Percentiles rank a stretch among this genome's conserved stretches.
Evolutionary conservation across 768 basidiomycete genomes (phyloP).

Genomic region (Boletus sp.): DNA sequence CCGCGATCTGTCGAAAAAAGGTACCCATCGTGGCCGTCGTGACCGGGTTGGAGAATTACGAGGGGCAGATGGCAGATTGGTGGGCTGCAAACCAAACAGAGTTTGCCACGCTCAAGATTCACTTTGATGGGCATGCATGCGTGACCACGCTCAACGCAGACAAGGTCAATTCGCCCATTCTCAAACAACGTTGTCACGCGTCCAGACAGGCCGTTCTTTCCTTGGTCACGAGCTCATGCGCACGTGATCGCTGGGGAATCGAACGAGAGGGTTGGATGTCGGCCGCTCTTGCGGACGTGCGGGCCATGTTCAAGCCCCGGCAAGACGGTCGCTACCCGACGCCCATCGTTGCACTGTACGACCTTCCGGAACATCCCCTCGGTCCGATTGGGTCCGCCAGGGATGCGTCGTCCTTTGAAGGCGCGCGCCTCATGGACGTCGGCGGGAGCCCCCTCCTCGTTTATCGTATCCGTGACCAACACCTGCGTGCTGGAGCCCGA

Average conservation of each 20-base stretch:
- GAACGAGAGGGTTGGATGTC: conserved; percentile 21
- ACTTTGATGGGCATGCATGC: conserved; percentile 36
- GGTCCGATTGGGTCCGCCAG: conserved; percentile 9
- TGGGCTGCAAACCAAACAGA: conserved; percentile 33
- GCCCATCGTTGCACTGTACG: conserved; percentile 24
- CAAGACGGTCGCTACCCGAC: conserved; percentile 4
- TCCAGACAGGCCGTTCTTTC: conserved; percentile 22
- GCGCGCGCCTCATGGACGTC: conserved; percentile 20
- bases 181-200: conserved; percentile 26
- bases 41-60: conserved; percentile 38
- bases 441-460: conserved; percentile 15
- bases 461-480: conserved; percentile 20
- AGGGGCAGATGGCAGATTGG: conserved; percentile 28
- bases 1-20: conserved; percentile 33
- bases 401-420: conserved; percentile 17
- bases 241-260: conserved; percentile 24
- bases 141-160: conserved; percentile 35
- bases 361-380: conserved; percentile 9
- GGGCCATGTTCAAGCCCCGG: conserved; percentile 20
- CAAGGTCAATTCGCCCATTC: conserved; percentile 28
- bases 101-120: conserved; percentile 28
- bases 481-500: conserved; percentile 17
- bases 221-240: conserved; percentile 18
- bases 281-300: conserved; percentile 21
- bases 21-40: conserved; percentile 37